Evolutionary conservation across 2,329 filamentous ascomycete species (phyloP).

Genomic region (Pezicula radicicola): DNA sequence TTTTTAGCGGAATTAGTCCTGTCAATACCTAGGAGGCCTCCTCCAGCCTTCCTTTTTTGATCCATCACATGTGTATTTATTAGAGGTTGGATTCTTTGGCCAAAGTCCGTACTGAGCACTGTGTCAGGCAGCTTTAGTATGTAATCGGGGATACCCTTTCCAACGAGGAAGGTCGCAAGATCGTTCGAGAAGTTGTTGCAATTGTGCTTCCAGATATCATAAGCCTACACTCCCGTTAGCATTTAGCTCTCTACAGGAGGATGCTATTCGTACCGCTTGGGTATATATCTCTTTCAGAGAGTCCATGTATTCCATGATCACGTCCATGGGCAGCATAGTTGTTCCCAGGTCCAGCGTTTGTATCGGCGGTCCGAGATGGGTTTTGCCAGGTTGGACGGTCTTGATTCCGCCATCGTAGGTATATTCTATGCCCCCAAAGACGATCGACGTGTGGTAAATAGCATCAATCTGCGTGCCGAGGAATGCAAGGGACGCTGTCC

Average conservation of each 20-base stretch:
- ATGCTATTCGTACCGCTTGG: slow-evolving; percentile 51
- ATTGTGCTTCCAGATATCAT: slow-evolving; percentile 87
- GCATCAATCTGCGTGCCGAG: slow-evolving; percentile 78
- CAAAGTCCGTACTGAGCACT: slow-evolving; percentile 83
- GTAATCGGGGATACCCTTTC: slow-evolving; percentile 81
- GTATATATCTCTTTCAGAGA: slow-evolving; percentile 83
- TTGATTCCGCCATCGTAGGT: slow-evolving; percentile 88
- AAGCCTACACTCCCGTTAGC: slow-evolving; percentile 52
- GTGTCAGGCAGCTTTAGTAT: slow-evolving; percentile 83
- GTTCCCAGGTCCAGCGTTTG: slow-evolving; percentile 71
- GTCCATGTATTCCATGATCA: slow-evolving; percentile 83
- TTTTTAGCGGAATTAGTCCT: slow-evolving; percentile 11
- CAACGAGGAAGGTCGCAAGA: slow-evolving; percentile 83
- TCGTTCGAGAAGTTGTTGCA: slow-evolving; percentile 98
- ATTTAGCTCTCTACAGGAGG: not conserved
- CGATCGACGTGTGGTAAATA: slow-evolving; percentile 90
- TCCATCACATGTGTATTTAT: slow-evolving; percentile 59
- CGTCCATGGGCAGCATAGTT: slow-evolving; percentile 75
- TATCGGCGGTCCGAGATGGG: slow-evolving; percentile 83
- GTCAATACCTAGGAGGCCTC: slow-evolving; percentile 26
- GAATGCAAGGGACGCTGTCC: slow-evolving; percentile 46
- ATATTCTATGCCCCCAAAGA: slow-evolving; percentile 82
- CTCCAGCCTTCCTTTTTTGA: slow-evolving; percentile 53
- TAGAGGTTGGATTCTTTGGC: slow-evolving; percentile 81
- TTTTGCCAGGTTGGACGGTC: slow-evolving; percentile 73